phyloP scores from a whole-genome alignment of 108 stramenopile species.

The Stephanodiscus minutulus region DNA sequence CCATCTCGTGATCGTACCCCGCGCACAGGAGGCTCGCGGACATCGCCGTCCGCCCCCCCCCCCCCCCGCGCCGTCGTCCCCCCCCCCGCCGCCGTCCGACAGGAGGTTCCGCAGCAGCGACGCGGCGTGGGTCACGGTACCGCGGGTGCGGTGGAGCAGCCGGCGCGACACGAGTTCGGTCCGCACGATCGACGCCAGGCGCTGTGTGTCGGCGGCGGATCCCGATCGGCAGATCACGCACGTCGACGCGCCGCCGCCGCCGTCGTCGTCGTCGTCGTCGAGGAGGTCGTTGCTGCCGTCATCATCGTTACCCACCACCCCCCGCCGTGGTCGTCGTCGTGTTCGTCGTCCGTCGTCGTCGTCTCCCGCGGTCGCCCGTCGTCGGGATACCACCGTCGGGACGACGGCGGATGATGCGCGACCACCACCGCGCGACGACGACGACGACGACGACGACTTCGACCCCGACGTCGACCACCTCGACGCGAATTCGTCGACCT shows the following conservation, averaged over 20 bases:
- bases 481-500: conserved; percentile 32
- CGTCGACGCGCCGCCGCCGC: conserved; percentile 28
- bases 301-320: conserved; percentile 14
- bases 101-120: conserved; percentile 57
- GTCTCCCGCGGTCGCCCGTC: no score
- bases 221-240: conserved; percentile 82
- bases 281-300: conserved; percentile 1
- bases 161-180: conserved; percentile 52
- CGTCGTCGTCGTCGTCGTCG: conserved; percentile 1
- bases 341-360: conserved; percentile 7
- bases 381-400: background rate
- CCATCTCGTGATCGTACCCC: conserved; percentile 61
- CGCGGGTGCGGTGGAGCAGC: conserved; percentile 37
- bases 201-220: conserved; percentile 87
- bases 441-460: background rate
- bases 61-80: no score
- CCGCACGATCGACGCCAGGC: conserved; percentile 50
- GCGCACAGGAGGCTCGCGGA: conserved; percentile 79
- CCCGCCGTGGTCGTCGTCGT: background rate
- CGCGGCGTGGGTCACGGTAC: conserved; percentile 69
- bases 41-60: conserved; percentile 9
- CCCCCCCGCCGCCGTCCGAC: conserved; percentile 11
- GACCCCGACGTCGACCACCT: background rate
- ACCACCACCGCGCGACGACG: no score
- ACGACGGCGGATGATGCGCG: background rate